Evolutionary conservation across 805 yeast species (phyloP), one percentile per base, ranked within the genome.

Genomic region (Zygosaccharomyces gambellarensis): DNA sequence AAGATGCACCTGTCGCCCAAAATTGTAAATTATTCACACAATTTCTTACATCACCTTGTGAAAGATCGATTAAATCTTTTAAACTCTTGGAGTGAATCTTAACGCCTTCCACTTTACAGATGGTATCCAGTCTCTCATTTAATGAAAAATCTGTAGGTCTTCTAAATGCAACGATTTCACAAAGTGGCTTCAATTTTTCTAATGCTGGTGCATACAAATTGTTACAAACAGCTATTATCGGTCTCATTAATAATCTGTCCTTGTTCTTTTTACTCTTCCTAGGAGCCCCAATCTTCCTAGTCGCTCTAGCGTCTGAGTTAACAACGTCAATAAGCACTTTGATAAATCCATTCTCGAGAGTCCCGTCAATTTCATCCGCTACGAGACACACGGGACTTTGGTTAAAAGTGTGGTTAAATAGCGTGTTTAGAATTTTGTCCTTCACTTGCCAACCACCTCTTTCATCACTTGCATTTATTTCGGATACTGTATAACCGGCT

Each of bases 181-280:
- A 81, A 51, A 76, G 69, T 0, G 85, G 84, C 52, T 92, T 79
- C 52, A 92, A 71, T 49, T 80, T 81, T 46, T 88, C 95, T 67
- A 92, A 71, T 1, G 87, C 80, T 2, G 82, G 79, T 0, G 87
- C 78, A 64, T 87, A 90, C 1, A 87, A 75, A 61, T 94, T 96
- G 62, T 92, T 94, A 64, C 97, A 95, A 48, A 94, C 80, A 38
- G 96, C 90, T 47, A 92, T 87, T 17, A 94, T 88, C 1, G 98
- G 98, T 56, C 98, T 75, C 58, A 76, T 72, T 39, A 94, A 65
- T 4, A 82, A 67, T 31, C 69, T 71, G 9, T 71, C 65, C 31
- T 59, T 65, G 19, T 58, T 55, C 32, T 56, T 48, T 52, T 28
- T 57, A 41, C 39, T 52, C 32, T 49, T 55, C 30, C 39, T 27